Base-by-base conservation (phyloP, 257 asterid species). In the Plantago ovata region DNA sequence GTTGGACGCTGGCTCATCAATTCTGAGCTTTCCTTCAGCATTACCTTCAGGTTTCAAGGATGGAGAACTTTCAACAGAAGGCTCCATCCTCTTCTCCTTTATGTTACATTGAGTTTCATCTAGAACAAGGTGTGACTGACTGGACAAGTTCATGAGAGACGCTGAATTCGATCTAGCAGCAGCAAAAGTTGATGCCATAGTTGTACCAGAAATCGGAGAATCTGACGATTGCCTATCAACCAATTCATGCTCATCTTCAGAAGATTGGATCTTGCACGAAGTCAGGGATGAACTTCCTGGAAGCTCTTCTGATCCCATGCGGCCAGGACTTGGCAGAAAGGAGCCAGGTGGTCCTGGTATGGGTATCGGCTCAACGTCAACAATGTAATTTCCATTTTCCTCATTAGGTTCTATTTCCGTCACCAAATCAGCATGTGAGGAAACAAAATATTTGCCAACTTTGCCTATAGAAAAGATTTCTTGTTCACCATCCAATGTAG, bases 261-360 rank as follows among this genome's bases (percentile, higher is more conserved):
- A 81, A 51, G 98, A 91, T 56, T 78, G 98, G 59, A 83, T 61
- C 63, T 72, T 84, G 77, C 88, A 81, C 16, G 89, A 75, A 44
- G 88, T 80, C 53, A 88, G 61, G 3, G 95, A 85, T 21, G 98
- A 87, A 72, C 76, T 80, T 52, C 94, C 96, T 38, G 77, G 87
- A 71, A 81, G 75, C 60, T 83, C 96, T 76, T 85, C 96, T 0
- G 96, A 83, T 66, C 73, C 71, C 86, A 76, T 81, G 32, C 80
- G 92, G 16, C 91, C 86, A 0, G 96, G 98, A 63, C 98, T 91
- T 0, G 96, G 98, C 65, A 91, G 73, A 74, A 83, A 92, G 0
- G 95, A 92, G 57, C 98, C 98, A 0, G 95, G 96, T 3, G 98
- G 98, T 40, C 96, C 98, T 0, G 98, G 98, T 63, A 92, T 92